Evolutionary conservation across 2,329 filamentous ascomycete species (phyloP).

Genomic region (Colletotrichum neosansevieriae): DNA sequence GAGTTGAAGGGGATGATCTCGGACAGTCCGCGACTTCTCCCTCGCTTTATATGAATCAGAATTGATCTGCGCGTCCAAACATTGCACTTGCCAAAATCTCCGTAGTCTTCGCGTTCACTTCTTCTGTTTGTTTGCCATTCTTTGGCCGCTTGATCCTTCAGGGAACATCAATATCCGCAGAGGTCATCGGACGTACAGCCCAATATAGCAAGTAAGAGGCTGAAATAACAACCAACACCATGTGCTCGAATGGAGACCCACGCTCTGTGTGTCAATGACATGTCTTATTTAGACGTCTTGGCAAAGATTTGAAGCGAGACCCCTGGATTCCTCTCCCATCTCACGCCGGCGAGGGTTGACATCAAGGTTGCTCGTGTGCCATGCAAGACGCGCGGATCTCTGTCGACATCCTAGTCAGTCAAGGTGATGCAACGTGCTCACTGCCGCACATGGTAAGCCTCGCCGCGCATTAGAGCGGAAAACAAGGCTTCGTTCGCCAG

Average conservation of each 20-base stretch:
- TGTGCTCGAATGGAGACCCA: too few species aligned
- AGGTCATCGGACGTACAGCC: too few species aligned
- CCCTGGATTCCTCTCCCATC: not conserved
- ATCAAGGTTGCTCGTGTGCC: conserved; percentile 9
- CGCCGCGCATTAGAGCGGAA: not conserved
- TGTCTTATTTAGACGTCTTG: not conserved
- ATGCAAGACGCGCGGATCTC: too few species aligned
- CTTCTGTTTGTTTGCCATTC: not conserved
- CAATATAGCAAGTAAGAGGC: not conserved
- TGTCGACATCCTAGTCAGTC: too few species aligned
- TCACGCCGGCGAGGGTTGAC: not conserved
- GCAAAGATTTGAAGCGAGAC: not conserved
- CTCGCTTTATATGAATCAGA: too few species aligned
- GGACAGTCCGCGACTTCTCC: conserved; percentile 45
- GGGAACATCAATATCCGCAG: too few species aligned
- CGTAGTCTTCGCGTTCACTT: not conserved
- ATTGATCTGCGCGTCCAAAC: too few species aligned
- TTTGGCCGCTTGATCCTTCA: too few species aligned
- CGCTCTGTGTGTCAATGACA: too few species aligned
- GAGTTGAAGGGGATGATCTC: conserved; percentile 43
- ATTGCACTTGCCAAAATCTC: not conserved
- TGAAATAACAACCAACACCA: not conserved
- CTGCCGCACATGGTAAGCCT: conserved; percentile 1
- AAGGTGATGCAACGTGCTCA: not conserved
- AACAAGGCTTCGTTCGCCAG: not conserved